These are phyloP conservation scores for Urtica urens DNA, from an alignment of 306 rosid genomes.

Conservation along the genomic window DNA sequence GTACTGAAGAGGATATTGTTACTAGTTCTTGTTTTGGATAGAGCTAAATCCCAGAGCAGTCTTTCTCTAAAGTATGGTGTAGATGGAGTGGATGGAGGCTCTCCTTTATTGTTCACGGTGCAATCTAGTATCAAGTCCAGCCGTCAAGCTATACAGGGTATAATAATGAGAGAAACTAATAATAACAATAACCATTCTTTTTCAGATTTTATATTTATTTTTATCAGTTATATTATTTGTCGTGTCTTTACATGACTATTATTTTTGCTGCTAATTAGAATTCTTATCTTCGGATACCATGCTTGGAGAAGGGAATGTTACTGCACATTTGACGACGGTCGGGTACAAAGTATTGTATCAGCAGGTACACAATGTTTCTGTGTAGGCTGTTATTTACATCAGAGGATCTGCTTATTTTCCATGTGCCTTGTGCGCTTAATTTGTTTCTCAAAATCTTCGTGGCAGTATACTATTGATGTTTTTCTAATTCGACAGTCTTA, in stretches of 20 bases:
- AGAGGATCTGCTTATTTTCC: background rate
- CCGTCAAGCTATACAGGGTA: constrained; percentile 69
- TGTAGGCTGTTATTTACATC: constrained; percentile 15
- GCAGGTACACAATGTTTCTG: constrained; percentile 44
- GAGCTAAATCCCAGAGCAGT: constrained; percentile 67
- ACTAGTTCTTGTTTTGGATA: constrained; percentile 73
- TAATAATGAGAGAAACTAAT: too few relatives aligned
- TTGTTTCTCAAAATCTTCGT: too few relatives aligned
- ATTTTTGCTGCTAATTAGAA: constrained; percentile 46
- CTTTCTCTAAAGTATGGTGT: constrained; percentile 77
- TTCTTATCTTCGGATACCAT: constrained; percentile 70
- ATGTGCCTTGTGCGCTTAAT: background rate
- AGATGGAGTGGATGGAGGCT: constrained; percentile 94
- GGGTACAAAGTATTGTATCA: constrained; percentile 72
- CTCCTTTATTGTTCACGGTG: constrained; percentile 62
- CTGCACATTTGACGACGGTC: constrained; percentile 59
- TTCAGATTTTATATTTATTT: too few relatives aligned
- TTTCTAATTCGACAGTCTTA: too few relatives aligned
- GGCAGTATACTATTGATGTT: too few relatives aligned
- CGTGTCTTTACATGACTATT: too few relatives aligned
- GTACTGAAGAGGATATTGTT: constrained; percentile 64
- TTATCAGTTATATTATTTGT: too few relatives aligned
- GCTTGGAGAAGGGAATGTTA: constrained; percentile 92
- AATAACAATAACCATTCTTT: too few relatives aligned
- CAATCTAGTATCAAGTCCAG: constrained; percentile 62